These are phyloP conservation scores for Bocquillonia castaneifolia DNA, from an alignment of 441 rosid species.

Conservation along the genomic window DNA sequence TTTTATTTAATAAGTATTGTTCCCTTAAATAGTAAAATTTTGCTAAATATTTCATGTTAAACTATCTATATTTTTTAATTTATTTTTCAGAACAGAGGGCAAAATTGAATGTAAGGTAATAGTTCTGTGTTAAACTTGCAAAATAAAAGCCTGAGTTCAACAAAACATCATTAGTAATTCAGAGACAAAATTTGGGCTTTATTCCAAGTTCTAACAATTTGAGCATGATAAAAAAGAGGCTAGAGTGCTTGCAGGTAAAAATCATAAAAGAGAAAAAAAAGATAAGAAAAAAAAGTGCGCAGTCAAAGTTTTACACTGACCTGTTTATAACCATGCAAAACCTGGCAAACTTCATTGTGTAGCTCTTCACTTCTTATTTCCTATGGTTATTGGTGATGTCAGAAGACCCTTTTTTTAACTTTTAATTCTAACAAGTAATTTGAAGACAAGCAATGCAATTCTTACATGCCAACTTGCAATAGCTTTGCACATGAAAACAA, in stretches of 20 bases:
- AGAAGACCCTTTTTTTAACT: neutral
- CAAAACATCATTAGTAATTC: neutral
- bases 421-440: neutral
- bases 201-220: neutral
- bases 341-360: conserved; percentile 82
- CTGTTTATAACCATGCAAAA: conserved; percentile 82
- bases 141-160: neutral
- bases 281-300: neutral
- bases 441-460: conserved; percentile 2
- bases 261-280: neutral
- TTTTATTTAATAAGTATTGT: too few relatives aligned
- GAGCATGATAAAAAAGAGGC: neutral
- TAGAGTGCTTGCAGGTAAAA: neutral
- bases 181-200: neutral
- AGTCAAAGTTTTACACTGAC: conserved; percentile 37
- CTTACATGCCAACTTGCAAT: conserved; percentile 99
- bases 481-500: conserved; percentile 81
- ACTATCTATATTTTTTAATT: too few relatives aligned
- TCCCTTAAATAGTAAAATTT: too few relatives aligned
- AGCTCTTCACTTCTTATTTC: conserved; percentile 85
- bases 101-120: neutral
- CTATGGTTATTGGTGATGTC: conserved; percentile 30
- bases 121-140: neutral
- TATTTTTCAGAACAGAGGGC: neutral
- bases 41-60: neutral